Evolutionary conservation across 148 eudicot species (phyloP), one percentile per base, ranked within the genome.

Genomic region (Nepenthes mirabilis): DNA sequence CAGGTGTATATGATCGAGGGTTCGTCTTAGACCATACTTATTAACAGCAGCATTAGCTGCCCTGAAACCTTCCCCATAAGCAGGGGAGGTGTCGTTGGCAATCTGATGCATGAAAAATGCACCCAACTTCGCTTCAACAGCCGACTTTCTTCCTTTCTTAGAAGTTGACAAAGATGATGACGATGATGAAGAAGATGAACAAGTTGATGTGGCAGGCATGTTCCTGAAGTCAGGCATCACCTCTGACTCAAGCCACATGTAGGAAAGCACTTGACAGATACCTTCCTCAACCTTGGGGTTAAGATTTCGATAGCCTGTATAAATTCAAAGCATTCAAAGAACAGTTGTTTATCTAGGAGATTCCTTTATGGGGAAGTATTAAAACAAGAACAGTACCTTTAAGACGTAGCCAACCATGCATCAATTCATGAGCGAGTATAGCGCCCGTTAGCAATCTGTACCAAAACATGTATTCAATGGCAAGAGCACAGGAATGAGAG

Each of bases 371-470:
- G 33, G 13, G 6, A 9, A 32, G 11, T 3, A 11, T 8, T 32
- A 7, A 14, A 9, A 37, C 32, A 2, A 13, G 1, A 34, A 35
- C 58, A 32, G 35, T 70, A 91, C 99, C 99, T 68, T 82, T 84
- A 47, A 94, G 95, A n/a, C 99, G 99, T 75, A 94, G 63, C 99
- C 99, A 94, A 43, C 87, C 93, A 52, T 89, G 99, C 99, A 94
- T 94, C 63, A 94, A 54, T 70, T 94, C 99, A 37, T 94, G 99
- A 52, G 99, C 93, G 64, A 94, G 95, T 67, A 94, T 94, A 66
- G 99, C 95, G 60, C 97, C 99, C 2, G 99, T 94, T 23, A 94
- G 81, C 65, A 94, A 79, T 71, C 99, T 93, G 88, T 11, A 1
- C 50, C 6, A 65, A 9, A 7, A 55, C 55, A 82, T 10, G 33